phyloP scores from a whole-genome alignment of 495 filamentous ascomycete genomes.

The Penicillium bovifimosum region DNA sequence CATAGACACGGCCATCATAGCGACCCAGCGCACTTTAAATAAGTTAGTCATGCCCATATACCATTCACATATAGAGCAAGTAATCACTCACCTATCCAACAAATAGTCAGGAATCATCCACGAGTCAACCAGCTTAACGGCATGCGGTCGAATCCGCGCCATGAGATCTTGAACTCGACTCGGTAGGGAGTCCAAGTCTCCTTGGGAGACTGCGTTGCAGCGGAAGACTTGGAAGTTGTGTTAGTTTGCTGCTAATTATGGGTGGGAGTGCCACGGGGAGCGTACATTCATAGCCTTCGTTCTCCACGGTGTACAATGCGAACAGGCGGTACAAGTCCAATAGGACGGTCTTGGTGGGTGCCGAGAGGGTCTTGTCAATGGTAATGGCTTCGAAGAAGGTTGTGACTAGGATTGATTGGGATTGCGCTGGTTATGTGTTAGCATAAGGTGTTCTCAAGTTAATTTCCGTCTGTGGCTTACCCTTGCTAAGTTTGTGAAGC shows the following conservation, averaged over 20 bases:
- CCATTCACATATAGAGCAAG: not conserved
- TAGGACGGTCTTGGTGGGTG: slow-evolving; percentile 18
- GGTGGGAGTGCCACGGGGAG: not conserved
- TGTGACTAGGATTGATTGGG: slow-evolving; percentile 40
- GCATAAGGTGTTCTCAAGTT: not conserved
- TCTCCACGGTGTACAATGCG: slow-evolving; percentile 38
- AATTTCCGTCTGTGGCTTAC: slow-evolving; percentile 1
- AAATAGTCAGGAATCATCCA: slow-evolving; percentile 47
- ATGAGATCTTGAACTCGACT: slow-evolving; percentile 36
- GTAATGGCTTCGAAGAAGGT: slow-evolving; percentile 36
- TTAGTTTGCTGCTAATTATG: not conserved
- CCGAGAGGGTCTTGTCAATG: slow-evolving; percentile 20
- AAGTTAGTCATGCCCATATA: not conserved
- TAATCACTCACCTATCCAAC: slow-evolving; percentile 31
- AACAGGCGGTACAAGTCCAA: slow-evolving; percentile 40
- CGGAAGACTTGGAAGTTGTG: slow-evolving; percentile 23
- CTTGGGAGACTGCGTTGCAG: slow-evolving; percentile 29
- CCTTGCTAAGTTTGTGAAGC: slow-evolving; percentile 41
- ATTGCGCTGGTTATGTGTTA: slow-evolving; percentile 28
- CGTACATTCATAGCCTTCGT: slow-evolving; percentile 30
- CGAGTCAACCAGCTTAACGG: slow-evolving; percentile 41
- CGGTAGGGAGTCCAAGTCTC: slow-evolving; percentile 29
- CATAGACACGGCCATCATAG: slow-evolving; percentile 45
- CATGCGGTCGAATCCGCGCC: slow-evolving; percentile 40
- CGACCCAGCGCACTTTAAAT: slow-evolving; percentile 36